Evolutionary conservation across 2,329 filamentous ascomycete genomes (phyloP), one percentile per base, ranked within the genome.

Genomic region (Tolypocladium ophioglossoides): DNA sequence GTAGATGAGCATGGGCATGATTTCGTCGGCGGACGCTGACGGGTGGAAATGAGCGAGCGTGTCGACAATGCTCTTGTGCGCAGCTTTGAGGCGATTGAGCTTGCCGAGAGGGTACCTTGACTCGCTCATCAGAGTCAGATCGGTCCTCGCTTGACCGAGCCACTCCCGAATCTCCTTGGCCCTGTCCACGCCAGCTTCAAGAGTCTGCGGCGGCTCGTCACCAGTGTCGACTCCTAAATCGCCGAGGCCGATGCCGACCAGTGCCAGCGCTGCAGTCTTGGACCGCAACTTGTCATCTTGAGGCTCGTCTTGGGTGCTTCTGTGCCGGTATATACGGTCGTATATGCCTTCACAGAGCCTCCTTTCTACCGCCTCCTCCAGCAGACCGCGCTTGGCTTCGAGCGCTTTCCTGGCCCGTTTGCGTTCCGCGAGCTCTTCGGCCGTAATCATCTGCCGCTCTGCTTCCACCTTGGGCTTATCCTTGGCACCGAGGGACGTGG

Each of bases 1-100:
- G 72, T 95, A 99, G 57, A 99, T 99, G 58, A 99, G 79, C 69
- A 95, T 96, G 0, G 94, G 94, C 68, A 99, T 84, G 53, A 99
- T 95, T 71, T 97, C 94, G 66, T 99, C 94, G 3, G 94, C 94
- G 1, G 94, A 97, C 1, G 94, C 96, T 0, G 91, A 84, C 20
- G 81, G 82, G 57, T 84, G 82, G 56, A 85, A 84, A 61, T 83
- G 77, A 4, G 82, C 78, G 50, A 86, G 69, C 1, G 91, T 91
- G 68, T 97, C 92, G 50, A 99, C 94, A 58, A 99, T 97, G 59
- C 85, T 87, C 73, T 95, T 95, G 70, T 97, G 94, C 3, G 90
- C 89, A 40, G 85, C 84, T 60, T 91, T 95, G 54, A 99, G 78
- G 63, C 91, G 85, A 63, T 91, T 88, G 44, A 97, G 79, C 72